These are phyloP conservation scores for Sclerotinia spermophila DNA, from an alignment of 2,329 filamentous ascomycete genomes.

Conservation along the genomic window DNA sequence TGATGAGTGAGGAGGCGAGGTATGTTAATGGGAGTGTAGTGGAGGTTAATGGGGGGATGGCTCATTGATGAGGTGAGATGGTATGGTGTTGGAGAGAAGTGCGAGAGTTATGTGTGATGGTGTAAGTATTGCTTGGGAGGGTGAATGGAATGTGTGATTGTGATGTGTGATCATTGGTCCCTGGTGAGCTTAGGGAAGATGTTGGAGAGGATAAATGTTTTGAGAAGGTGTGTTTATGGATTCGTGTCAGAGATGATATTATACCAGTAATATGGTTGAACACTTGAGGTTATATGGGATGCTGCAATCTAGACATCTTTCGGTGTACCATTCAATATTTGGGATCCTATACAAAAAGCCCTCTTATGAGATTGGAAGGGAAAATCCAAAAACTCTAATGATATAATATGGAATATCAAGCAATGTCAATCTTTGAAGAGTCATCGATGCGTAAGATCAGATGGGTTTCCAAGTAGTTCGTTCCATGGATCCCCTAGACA, in stretches of 20 bases:
- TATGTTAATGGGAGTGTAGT: conserved; percentile 53
- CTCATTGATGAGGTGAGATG: background rate
- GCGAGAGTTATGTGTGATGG: too few species aligned
- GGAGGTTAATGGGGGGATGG: conserved; percentile 44
- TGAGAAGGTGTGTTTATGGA: too few species aligned
- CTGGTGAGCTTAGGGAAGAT: background rate
- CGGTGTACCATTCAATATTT: too few species aligned
- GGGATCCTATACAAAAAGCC: too few species aligned
- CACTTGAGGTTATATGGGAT: too few species aligned
- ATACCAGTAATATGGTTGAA: background rate
- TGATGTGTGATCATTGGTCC: background rate
- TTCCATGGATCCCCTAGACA: too few species aligned
- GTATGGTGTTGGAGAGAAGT: too few species aligned
- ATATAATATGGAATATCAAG: background rate
- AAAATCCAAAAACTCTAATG: background rate
- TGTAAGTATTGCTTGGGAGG: too few species aligned
- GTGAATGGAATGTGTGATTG: background rate
- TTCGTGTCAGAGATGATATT: too few species aligned
- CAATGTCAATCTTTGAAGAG: background rate
- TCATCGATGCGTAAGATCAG: background rate
- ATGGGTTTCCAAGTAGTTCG: background rate
- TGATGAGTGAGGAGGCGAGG: conserved; percentile 48
- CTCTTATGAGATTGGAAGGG: background rate
- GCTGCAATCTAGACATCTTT: too few species aligned
- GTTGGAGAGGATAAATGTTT: too few species aligned